Evolutionary conservation across 176 grass and related monocot genomes (phyloP), one percentile per base, ranked within the genome.

Genomic region (Triticum timopheevii): DNA sequence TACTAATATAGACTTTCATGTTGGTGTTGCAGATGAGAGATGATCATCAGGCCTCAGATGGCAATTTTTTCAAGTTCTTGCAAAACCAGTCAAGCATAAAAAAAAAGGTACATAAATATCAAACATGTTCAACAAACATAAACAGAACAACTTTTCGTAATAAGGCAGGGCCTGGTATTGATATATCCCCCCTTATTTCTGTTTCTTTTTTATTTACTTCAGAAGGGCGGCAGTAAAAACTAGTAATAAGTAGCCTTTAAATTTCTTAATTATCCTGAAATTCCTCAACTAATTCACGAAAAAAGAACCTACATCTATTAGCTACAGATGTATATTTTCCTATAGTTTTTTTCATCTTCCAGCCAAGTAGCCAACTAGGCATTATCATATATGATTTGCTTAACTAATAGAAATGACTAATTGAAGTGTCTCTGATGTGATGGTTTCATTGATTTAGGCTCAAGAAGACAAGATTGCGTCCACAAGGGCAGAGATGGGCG

Each of bases 401-500:
- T 78, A 38, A 87, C 7, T 4, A 52, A 52, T 74, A 16, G 28
- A 30, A 30, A 30, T 30, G 28, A 30, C 28, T 30, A 30, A 30
- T 30, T 30, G 28, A 30, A 30, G 28, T 82, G 3, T 88, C 27
- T 7, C 23, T 61, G 17, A 27, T 20, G 31, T 45, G 42, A 45
- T 82, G 6, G 8, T 44, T 36, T 34, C 27, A 15, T 61, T 34
- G 65, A 35, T 81, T 80, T 69, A 83, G 85, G 61, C 45, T 86
- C 38, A 89, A 66, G 69, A 90, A 58, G 79, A 92, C 42, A 91
- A 83, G 78, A 68, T 93, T 12, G 90, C 87, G 84, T 87, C 90
- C 16, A 94, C 91, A 42, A 92, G 78, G 74, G 90, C 36, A 59
- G 93, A 98, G 79, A 98, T 98, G 93, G 77, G 63, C 65, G 90